A percentile compares a stretch with the other conserved stretches of the same genome.
These are phyloP conservation scores for Aspergillus awamori DNA, from an alignment of 2,329 filamentous ascomycete genomes.

Conservation along the genomic window DNA sequence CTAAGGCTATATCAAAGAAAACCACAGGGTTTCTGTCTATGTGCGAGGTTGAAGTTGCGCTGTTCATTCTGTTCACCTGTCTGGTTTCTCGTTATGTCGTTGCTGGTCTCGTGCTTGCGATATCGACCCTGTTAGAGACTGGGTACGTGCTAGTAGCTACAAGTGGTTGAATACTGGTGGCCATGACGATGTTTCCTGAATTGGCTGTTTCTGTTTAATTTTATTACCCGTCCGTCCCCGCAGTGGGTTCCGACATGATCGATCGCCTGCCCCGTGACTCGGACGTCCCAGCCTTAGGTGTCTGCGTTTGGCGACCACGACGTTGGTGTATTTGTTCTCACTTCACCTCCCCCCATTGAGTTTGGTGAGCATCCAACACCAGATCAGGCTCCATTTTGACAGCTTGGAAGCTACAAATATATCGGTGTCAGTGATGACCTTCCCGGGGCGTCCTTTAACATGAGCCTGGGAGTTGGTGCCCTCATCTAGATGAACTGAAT, in stretches of 20 bases:
- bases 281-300: constrained; percentile 2
- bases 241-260: neutral
- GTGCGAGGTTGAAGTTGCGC: neutral
- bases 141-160: neutral
- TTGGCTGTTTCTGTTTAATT: neutral
- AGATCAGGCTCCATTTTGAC: neutral
- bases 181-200: neutral
- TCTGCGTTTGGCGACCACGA: neutral
- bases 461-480: constrained; percentile 12
- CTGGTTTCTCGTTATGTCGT: neutral
- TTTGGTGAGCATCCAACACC: neutral
- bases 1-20: constrained; percentile 54
- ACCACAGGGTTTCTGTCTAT: constrained; percentile 46
- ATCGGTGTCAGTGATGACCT: constrained; percentile 19
- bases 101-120: neutral
- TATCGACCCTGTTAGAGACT: neutral
- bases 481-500: constrained; percentile 18
- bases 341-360: neutral
- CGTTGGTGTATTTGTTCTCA: neutral
- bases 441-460: constrained; percentile 11
- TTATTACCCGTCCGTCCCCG: neutral
- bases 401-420: neutral
- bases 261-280: constrained; percentile 4
- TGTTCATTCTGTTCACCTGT: constrained; percentile 4
- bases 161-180: neutral